A percentile compares a stretch with the other conserved stretches of the same genome.
phyloP scores from a whole-genome alignment of 148 eudicot species.

The Rhododendron molle region DNA sequence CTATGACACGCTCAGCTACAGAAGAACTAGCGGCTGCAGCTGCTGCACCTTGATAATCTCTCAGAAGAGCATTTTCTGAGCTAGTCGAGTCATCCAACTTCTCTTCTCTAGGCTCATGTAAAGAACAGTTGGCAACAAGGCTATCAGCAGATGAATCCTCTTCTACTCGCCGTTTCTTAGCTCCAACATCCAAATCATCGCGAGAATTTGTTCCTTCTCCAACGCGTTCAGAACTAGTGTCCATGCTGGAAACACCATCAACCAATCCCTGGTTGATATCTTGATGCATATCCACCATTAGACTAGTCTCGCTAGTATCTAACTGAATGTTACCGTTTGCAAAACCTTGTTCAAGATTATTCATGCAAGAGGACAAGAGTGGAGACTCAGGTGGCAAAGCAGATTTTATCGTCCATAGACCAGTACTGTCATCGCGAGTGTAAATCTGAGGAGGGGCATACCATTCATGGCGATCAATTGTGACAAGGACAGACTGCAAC shows the following conservation, averaged over 20 bases:
- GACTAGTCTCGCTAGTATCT: constrained; percentile 29
- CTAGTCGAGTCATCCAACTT: constrained; percentile 41
- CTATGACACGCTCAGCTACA: constrained; percentile 85
- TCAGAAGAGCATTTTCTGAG: constrained; percentile 32
- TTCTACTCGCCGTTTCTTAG: constrained; percentile 61
- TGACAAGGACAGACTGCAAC: constrained; percentile 86
- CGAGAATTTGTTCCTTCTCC: constrained; percentile 42
- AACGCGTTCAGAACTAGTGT: constrained; percentile 50
- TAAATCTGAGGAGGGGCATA: constrained; percentile 82
- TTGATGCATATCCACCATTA: constrained; percentile 45
- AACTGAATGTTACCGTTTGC: constrained; percentile 27
- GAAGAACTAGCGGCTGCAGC: constrained; percentile 66
- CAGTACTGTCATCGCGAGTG: constrained; percentile 75
- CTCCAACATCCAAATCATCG: constrained; percentile 58
- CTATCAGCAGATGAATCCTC: constrained; percentile 65
- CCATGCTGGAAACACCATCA: constrained; percentile 57
- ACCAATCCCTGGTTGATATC: constrained; percentile 35
- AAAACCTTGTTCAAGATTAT: constrained; percentile 21
- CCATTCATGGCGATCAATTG: constrained; percentile 97
- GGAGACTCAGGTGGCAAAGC: constrained; percentile 67
- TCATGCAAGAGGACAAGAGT: constrained; percentile 33
- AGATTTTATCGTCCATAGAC: constrained; percentile 61
- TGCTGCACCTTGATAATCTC: constrained; percentile 50
- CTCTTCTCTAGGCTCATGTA: constrained; percentile 48
- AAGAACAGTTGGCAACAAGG: constrained; percentile 34